Evolutionary conservation across 1,139 yeast species (phyloP), one percentile per base, ranked within the genome.

Genomic region (Candida tetrigidarum): DNA sequence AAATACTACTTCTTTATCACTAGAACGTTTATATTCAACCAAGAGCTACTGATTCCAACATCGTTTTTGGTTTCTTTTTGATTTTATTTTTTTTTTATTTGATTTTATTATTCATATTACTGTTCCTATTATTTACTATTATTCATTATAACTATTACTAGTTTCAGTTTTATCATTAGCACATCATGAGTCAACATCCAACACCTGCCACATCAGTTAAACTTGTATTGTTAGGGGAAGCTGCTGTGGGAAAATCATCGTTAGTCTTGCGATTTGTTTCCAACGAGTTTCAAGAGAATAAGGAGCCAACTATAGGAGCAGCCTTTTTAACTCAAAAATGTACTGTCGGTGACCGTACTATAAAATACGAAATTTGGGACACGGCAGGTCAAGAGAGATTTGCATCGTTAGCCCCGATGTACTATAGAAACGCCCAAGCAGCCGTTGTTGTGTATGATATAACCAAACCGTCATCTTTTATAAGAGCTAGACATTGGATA

Each of bases 401-500:
- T 73, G 97, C 98, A 4, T 86, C 95, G 29, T 76, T 93, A 61
- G 98, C 98, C 1, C 99, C 98, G 20, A 88, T 93, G 96, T 93
- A 93, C 68, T 93, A 93, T 72, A 81, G 99, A 62, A 93, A 93
- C 60, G 98, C 99, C n/a, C 98, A 93, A 66, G 96, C 97, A 29
- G 99, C 99, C 0, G 73, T 93, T 53, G 97, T 93, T 9, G 98
- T 93, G 8, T 93, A 93, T 63, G 99, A 93, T 62, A 83, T 93
- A 53, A 92, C 98, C 38, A 93, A 93, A 63, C 97, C 98, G 2
- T 96, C 96, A n/a, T 86, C 96, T 16, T 92, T 93, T 59, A 88
- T 93, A 59, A 92, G 93, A 67, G 99, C 98, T n/a, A 85, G 98
- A 58, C 97, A 92, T 67, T 93, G 99, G 99, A 97, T 93, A 48